phyloP scores from a whole-genome alignment of 1,284 basidiomycete species.

The Stygiomarasmius scandens region DNA sequence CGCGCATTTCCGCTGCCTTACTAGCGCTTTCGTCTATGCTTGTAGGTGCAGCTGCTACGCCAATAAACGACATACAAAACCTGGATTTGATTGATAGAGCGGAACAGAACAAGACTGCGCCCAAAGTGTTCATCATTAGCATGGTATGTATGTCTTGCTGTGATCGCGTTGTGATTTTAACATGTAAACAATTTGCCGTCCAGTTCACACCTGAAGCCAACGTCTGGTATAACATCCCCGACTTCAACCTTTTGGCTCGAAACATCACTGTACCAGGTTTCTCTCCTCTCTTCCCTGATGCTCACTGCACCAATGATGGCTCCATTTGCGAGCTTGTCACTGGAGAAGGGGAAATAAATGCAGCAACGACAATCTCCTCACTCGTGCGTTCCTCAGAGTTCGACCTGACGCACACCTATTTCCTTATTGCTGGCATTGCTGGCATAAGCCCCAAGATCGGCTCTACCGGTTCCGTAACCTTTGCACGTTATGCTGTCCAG shows the following conservation, averaged over 20 bases:
- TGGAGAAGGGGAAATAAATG: constrained; percentile 49
- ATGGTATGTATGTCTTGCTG: constrained; percentile 17
- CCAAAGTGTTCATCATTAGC: constrained; percentile 22
- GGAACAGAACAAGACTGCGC: constrained; percentile 12
- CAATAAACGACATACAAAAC: too few relatives aligned
- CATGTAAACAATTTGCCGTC: not conserved
- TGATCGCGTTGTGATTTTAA: not conserved
- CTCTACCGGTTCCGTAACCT: constrained; percentile 45
- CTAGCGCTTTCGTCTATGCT: too few relatives aligned
- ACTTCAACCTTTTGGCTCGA: constrained; percentile 36
- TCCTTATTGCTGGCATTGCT: constrained; percentile 49
- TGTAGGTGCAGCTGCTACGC: too few relatives aligned
- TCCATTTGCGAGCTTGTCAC: constrained; percentile 43
- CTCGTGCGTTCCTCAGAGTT: constrained; percentile 39
- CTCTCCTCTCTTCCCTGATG: constrained; percentile 45
- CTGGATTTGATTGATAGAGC: too few relatives aligned
- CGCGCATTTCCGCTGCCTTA: too few relatives aligned
- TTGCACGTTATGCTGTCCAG: constrained; percentile 48
- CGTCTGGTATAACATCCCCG: constrained; percentile 22
- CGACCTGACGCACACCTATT: constrained; percentile 49
- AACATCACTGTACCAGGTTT: constrained; percentile 46
- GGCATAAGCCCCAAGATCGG: constrained; percentile 45
- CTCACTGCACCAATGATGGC: constrained; percentile 40
- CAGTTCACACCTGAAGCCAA: constrained; percentile 20
- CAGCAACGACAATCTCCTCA: constrained; percentile 42